phyloP scores from a whole-genome alignment of 2,329 filamentous ascomycete species.

The Hypomyces rosellus region DNA sequence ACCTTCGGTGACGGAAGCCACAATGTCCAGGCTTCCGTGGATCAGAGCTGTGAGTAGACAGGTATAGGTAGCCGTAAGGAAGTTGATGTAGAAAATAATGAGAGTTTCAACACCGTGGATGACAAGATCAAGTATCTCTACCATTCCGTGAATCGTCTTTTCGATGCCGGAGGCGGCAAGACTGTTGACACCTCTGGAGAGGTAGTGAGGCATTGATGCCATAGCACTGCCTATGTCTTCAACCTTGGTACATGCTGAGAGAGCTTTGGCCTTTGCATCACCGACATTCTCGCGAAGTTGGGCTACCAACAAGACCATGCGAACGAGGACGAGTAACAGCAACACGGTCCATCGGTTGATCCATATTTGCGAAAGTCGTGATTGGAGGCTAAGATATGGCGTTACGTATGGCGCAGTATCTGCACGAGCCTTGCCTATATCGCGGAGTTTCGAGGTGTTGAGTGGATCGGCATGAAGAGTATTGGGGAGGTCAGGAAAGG shows the following conservation, averaged over 20 bases:
- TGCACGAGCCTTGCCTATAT: conserved; percentile 29
- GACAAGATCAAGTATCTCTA: conserved; percentile 69
- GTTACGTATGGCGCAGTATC: conserved; percentile 66
- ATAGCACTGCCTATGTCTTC: conserved; percentile 90
- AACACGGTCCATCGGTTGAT: conserved; percentile 96
- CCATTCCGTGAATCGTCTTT: conserved; percentile 71
- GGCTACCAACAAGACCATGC: conserved; percentile 69
- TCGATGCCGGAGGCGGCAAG: conserved; percentile 75
- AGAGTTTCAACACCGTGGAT: conserved; percentile 81
- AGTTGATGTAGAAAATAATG: conserved; percentile 85
- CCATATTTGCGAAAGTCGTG: conserved; percentile 92
- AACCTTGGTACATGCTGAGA: conserved; percentile 84
- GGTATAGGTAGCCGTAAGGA: conserved; percentile 82
- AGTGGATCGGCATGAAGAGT: conserved; percentile 33
- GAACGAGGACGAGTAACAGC: conserved; percentile 74
- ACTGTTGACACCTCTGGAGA: conserved; percentile 82
- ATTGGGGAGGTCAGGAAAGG: conserved; percentile 32
- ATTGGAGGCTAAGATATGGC: conserved; percentile 84
- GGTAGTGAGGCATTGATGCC: conserved; percentile 97
- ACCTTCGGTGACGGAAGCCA: conserved; percentile 45
- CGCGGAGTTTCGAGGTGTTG: conserved; percentile 28
- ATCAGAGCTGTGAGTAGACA: conserved; percentile 84
- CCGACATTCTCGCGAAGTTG: conserved; percentile 67
- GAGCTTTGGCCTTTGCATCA: conserved; percentile 71
- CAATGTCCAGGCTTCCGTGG: conserved; percentile 69